Evolutionary conservation across 345 rosid species (phyloP).

Genomic region (Theobroma cacao): DNA sequence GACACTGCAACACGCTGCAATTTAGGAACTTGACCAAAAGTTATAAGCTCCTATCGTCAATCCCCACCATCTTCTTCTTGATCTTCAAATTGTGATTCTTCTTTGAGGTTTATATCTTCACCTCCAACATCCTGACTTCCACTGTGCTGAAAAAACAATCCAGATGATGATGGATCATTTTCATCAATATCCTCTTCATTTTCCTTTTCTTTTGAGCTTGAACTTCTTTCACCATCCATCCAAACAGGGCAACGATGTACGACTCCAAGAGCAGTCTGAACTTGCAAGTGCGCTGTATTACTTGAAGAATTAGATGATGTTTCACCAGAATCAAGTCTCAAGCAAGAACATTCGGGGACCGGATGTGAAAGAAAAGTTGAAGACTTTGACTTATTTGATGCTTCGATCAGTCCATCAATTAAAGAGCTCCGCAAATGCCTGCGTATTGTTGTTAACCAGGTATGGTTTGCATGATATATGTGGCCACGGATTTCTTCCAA

Average conservation of each 20-base stretch:
- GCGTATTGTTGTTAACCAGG: slow-evolving; percentile 76
- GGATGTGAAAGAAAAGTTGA: slow-evolving; percentile 77
- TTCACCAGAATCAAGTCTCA: slow-evolving; percentile 22
- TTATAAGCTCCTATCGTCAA: slow-evolving; percentile 11
- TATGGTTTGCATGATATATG: slow-evolving; percentile 72
- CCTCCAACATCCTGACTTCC: slow-evolving; percentile 57
- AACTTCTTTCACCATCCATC: slow-evolving; percentile 47
- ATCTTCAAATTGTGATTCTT: slow-evolving; percentile 80
- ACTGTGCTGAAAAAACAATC: slow-evolving; percentile 56
- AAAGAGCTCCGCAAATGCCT: slow-evolving; percentile 66
- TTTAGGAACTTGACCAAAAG: background rate
- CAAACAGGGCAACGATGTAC: slow-evolving; percentile 66
- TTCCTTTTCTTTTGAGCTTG: slow-evolving; percentile 57
- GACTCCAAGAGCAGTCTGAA: slow-evolving; percentile 53
- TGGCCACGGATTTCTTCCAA: slow-evolving; percentile 63
- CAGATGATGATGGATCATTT: slow-evolving; percentile 60
- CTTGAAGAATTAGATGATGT: slow-evolving; percentile 31
- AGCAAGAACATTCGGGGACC: slow-evolving; percentile 87
- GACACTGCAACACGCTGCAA: background rate
- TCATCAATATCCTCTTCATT: slow-evolving; percentile 81
- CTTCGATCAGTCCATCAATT: slow-evolving; percentile 60
- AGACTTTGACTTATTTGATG: slow-evolving; percentile 53
- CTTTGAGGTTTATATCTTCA: slow-evolving; percentile 64
- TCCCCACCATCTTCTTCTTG: slow-evolving; percentile 89
- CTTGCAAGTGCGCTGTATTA: slow-evolving; percentile 23